Conservation (phyloP, 495 filamentous ascomycete genomes). For the Xylaria longipes region DNA sequence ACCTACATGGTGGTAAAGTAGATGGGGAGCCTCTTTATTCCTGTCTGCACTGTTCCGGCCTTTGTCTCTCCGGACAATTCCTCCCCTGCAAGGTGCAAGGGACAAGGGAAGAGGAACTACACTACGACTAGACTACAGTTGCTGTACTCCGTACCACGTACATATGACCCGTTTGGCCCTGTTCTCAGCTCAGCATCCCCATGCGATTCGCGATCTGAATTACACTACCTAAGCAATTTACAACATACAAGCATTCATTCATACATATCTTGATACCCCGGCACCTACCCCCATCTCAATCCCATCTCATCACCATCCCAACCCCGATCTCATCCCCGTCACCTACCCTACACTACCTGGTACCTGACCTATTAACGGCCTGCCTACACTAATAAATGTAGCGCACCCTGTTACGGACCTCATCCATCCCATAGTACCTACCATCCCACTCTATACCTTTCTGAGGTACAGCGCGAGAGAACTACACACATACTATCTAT, state of each 20-base stretch:
- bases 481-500: neutral
- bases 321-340: slow-evolving; percentile 13
- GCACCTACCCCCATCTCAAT: slow-evolving; percentile 2
- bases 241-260: slow-evolving; percentile 3
- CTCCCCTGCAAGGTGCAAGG: slow-evolving; percentile 21
- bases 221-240: neutral
- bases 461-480: neutral
- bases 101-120: slow-evolving; percentile 15
- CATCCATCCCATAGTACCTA: neutral
- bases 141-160: slow-evolving; percentile 19
- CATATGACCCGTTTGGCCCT: slow-evolving; percentile 21
- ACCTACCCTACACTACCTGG: neutral
- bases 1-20: slow-evolving; percentile 33
- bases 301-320: slow-evolving; percentile 16
- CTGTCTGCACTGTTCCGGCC: slow-evolving; percentile 27
- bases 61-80: slow-evolving; percentile 26
- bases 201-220: slow-evolving; percentile 25
- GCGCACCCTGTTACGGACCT: slow-evolving; percentile 8
- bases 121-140: slow-evolving; percentile 6
- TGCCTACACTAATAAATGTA: neutral
- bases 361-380: neutral
- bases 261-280: slow-evolving; percentile 11
- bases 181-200: slow-evolving; percentile 24
- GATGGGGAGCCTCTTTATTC: slow-evolving; percentile 44
- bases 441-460: slow-evolving; percentile 2